Conservation (phyloP, 2,329 filamentous ascomycete species). For the Mycosphaerelloides madeirae region DNA sequence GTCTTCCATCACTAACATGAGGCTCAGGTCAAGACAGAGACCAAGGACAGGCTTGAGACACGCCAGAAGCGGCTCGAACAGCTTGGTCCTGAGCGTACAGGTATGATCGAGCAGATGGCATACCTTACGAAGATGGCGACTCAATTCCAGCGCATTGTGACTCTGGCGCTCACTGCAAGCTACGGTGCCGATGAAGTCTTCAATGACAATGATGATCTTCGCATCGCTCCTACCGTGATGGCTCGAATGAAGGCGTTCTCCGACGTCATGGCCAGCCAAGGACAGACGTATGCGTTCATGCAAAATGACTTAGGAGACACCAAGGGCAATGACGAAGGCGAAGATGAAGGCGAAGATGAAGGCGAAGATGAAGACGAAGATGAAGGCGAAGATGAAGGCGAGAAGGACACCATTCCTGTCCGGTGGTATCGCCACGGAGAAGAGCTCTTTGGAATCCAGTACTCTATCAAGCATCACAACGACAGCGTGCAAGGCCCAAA, state of each 20-base stretch:
- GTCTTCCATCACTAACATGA: too few relatives aligned
- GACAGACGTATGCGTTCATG: constrained; percentile 28
- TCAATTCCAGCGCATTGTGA: constrained; percentile 36
- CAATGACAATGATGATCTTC: constrained; percentile 26
- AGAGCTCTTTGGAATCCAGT: too few relatives aligned
- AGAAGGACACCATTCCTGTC: constrained; percentile 43
- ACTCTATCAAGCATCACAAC: too few relatives aligned
- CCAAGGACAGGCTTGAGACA: constrained; percentile 24
- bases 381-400: constrained; percentile 12
- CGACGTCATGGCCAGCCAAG: constrained; percentile 21
- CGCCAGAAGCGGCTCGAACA: constrained; percentile 34
- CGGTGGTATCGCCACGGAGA: too few relatives aligned
- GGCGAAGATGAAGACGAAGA: too few relatives aligned
- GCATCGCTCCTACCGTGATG: constrained; percentile 34
- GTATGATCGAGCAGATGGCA: constrained; percentile 43
- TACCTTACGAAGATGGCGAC: constrained; percentile 45
- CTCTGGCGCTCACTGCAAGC: constrained; percentile 33
- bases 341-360: too few relatives aligned
- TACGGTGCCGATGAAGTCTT: constrained; percentile 37
- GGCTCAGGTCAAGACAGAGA: constrained; percentile 32
- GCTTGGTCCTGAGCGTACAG: constrained; percentile 48
- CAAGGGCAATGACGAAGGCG: too few relatives aligned
- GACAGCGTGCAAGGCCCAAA: too few relatives aligned
- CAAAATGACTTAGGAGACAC: too few relatives aligned
- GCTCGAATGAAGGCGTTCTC: constrained; percentile 27